Base-by-base conservation (phyloP, 1,284 basidiomycete species). In the Pseudomicrostroma phylloplanum region DNA sequence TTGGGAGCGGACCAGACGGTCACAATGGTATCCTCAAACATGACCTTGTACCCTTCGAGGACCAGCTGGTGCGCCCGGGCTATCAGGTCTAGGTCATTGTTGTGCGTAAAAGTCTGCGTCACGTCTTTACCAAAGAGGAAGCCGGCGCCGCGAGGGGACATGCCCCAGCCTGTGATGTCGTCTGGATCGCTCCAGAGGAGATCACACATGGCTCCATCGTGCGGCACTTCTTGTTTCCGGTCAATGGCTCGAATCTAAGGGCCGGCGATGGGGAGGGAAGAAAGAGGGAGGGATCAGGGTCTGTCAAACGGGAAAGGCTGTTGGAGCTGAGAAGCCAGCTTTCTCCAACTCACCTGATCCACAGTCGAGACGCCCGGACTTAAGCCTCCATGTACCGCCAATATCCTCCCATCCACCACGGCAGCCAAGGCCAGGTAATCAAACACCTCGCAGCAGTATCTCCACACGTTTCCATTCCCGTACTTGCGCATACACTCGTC, bases 1-100 rank as follows among this genome's bases (percentile, higher is more conserved):
- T 97, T 97, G 2, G 93, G 94, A 1, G 93, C 94, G 73, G 90
- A 92, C 93, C 94, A 98, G 19, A 98, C 93, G 1, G 94, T 98
- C 11, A 98, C 94, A 69, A 98, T 94, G 41, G 87, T 88, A 64
- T 86, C 84, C 78, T 97, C 92, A 73, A 96, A 96, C 92, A 97
- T 96, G 79, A 94, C 85, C 81, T 97, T 97, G 83, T 90, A 97
- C 2, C 93, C 94, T 80, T 98, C 94, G 89, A 97, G 1, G 1
- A 94, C 94, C 26, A 97, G 86, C 79, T 98, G 94, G 82, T 98
- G 94, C 13, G 94, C 94, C 55, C 94, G 84, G 6, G 94, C 94
- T 74, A 98, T 92, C 65, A 97, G 85, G 81, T 96, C 92, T 67
- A 97, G 88, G 51, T 87, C 88, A 77, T 98, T 98, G 70, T 87